Conservation (phyloP, 306 rosid species). For the Prunus kanzakura region DNA sequence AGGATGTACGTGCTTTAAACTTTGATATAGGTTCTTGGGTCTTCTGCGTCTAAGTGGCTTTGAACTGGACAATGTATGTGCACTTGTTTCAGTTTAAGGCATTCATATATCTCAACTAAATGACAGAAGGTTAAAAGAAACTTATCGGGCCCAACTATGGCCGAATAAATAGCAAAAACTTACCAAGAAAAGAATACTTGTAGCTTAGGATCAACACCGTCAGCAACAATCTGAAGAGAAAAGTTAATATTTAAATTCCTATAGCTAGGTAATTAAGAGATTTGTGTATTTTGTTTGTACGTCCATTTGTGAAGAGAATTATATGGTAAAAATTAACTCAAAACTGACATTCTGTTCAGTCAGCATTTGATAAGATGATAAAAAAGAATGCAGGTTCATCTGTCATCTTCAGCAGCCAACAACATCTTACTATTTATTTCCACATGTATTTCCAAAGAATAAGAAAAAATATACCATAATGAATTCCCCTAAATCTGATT, state of each 20-base stretch:
- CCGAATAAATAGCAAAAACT: slow-evolving; percentile 24
- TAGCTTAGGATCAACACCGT: slow-evolving; percentile 57
- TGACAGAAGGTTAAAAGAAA: slow-evolving; percentile 2
- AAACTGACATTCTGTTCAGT: not conserved
- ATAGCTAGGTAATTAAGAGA: not conserved
- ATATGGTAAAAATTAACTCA: not conserved
- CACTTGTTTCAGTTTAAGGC: slow-evolving; percentile 26
- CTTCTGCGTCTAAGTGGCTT: slow-evolving; percentile 44
- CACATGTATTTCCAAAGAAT: not conserved
- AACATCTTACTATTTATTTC: not conserved
- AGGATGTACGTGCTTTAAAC: slow-evolving; percentile 38
- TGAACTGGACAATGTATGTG: slow-evolving; percentile 47
- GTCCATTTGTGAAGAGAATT: not conserved
- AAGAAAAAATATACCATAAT: not conserved
- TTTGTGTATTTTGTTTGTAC: not conserved
- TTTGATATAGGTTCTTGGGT: slow-evolving; percentile 28
- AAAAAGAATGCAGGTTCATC: not conserved
- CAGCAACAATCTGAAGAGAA: slow-evolving; percentile 49
- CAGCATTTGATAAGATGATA: not conserved
- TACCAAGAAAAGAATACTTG: slow-evolving; percentile 58
- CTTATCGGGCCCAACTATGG: slow-evolving; percentile 5
- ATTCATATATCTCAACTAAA: slow-evolving; percentile 19
- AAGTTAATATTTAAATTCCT: not conserved
- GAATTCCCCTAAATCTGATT: not conserved
- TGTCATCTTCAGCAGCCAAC: not conserved